Percentiles rank a stretch among this genome's conserved stretches.
These are phyloP conservation scores for Jasminum sambac DNA, from an alignment of 257 asterid genomes.

Conservation along the genomic window DNA sequence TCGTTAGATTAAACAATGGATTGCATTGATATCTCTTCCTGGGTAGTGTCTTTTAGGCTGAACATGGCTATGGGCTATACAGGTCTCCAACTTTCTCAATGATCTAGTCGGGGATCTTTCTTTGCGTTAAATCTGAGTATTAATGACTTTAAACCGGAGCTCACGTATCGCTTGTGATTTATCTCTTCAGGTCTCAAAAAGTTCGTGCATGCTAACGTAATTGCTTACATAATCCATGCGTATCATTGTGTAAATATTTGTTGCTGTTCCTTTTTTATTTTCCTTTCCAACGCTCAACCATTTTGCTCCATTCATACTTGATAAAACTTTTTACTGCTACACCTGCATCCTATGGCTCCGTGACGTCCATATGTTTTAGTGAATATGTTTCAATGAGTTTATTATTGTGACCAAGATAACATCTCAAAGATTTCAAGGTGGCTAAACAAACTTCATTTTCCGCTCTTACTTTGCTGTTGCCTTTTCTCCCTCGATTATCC, in stretches of 20 bases:
- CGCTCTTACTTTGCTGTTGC: background rate
- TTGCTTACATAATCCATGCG: background rate
- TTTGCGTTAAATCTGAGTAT: background rate
- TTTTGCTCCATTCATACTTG: background rate
- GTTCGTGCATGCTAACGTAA: background rate
- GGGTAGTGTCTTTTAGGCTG: constrained; percentile 7
- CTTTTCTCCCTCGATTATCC: background rate
- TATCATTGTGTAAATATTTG: background rate
- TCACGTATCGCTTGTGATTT: background rate
- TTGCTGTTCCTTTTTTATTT: background rate
- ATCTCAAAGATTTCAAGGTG: background rate
- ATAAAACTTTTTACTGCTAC: background rate
- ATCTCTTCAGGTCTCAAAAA: background rate
- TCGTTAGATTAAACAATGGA: background rate
- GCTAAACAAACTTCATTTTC: background rate
- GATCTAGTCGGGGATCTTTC: background rate
- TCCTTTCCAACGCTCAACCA: background rate
- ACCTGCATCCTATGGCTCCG: background rate
- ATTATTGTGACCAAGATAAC: background rate
- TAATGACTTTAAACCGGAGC: background rate
- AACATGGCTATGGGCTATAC: background rate
- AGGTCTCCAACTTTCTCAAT: background rate
- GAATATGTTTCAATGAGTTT: background rate
- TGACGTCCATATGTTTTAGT: background rate
- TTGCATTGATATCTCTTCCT: constrained; percentile 2